Evolutionary conservation across 495 filamentous ascomycete genomes (phyloP), one percentile per base, ranked within the genome.

Genomic region (Xylaria grammica): DNA sequence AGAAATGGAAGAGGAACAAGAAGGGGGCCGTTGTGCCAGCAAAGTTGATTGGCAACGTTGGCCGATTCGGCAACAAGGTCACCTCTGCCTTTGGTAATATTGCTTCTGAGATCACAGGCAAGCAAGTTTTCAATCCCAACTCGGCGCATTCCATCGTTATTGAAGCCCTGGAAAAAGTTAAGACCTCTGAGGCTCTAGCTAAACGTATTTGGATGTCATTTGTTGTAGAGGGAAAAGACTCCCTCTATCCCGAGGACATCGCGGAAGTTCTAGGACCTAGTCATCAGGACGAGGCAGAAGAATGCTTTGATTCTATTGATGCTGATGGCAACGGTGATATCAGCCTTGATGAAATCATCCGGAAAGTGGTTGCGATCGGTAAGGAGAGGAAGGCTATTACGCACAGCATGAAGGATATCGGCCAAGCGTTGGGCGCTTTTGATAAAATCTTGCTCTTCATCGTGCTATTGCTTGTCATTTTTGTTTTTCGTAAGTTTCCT

Each of bases 171-270:
- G 94, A 96, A 72, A 93, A 90, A 69, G 87, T 86, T 44, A 81
- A 83, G 42, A 90, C 90, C 24, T 90, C 93, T 3, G 94, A 97
- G 77, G 95, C 94, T 27, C 78, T 99, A 64, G 95, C 93, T 6
- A 89, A 87, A 66, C 89, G 95, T 73, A 87, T 99, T 63, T 99
- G 95, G 95, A 97, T 97, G 92, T 97, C 93, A 2, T 97, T 97
- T 72, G 95, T 97, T 11, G 86, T 93, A 17, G 94, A 97, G 75
- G 94, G 91, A 49, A 87, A 88, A 45, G 90, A 96, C 44, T 79
- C 90, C 7, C 81, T 99, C 29, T 93, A 83, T 65, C 74, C 82
- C 29, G 92, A 96, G 8, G 95, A 99, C 71, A 82, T 99, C 51
- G 62, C 87, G 11, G 95, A 98, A 72, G 94, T 97, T 9, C 87